Evolutionary conservation across 176 grass and related monocot species (phyloP).

Genomic region (Bonia amplexicaulis): DNA sequence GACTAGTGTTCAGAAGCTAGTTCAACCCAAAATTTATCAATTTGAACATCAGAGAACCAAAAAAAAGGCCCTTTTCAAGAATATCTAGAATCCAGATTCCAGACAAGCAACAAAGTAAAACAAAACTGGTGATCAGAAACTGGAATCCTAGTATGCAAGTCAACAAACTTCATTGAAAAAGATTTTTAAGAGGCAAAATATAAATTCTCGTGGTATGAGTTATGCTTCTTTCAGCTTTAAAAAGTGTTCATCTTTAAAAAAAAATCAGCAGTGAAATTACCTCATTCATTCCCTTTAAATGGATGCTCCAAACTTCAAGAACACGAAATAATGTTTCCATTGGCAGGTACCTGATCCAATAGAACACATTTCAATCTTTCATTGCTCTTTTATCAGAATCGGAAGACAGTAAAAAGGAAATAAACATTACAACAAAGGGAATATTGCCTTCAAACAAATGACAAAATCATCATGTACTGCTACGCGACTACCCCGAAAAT

Average conservation of each 20-base stretch:
- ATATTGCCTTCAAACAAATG: not conserved
- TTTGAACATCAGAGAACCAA: not conserved
- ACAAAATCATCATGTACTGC: not conserved
- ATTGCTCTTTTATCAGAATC: slow-evolving; percentile 2
- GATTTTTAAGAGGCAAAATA: not conserved
- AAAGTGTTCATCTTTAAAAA: not conserved
- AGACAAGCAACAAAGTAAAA: slow-evolving; percentile 13
- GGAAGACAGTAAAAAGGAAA: not conserved
- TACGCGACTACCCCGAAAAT: not conserved
- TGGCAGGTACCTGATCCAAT: slow-evolving; percentile 62
- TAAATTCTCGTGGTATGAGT: not conserved
- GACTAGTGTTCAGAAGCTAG: not conserved
- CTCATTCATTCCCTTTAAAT: slow-evolving; percentile 63
- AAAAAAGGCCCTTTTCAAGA: not conserved
- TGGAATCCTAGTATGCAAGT: not conserved
- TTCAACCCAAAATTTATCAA: not conserved
- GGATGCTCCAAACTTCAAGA: slow-evolving; percentile 59
- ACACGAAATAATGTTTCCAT: slow-evolving; percentile 51
- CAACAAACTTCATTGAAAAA: not conserved
- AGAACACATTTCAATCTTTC: slow-evolving; percentile 30
- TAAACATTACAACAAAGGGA: not conserved
- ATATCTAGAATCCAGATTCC: not conserved
- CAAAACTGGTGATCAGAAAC: not conserved
- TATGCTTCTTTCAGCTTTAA: not conserved
- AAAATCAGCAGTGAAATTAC: slow-evolving; percentile 32